A percentile compares a stretch with the other conserved stretches of the same genome.
Evolutionary conservation across 2,329 filamentous ascomycete species (phyloP).

Genomic region (Fusarium sacchari): DNA sequence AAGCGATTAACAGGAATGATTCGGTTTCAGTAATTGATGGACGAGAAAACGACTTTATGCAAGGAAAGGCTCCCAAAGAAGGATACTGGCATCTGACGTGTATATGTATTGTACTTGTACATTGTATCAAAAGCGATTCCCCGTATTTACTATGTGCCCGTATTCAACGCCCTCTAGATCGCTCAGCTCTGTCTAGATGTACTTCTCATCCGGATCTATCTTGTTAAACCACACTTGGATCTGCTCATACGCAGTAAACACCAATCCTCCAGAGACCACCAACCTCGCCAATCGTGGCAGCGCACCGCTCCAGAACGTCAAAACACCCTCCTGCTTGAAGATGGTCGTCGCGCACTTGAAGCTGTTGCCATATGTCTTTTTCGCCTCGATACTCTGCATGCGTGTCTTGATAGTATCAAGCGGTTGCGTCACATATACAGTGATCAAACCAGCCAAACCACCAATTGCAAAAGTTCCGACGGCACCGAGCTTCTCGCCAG

Average conservation of each 20-base stretch:
- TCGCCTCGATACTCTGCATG: constrained; percentile 96
- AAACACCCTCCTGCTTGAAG: constrained; percentile 85
- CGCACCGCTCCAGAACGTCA: constrained; percentile 95
- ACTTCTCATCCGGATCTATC: constrained; percentile 84
- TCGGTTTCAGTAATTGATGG: constrained; percentile 59
- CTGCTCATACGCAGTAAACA: constrained; percentile 97
- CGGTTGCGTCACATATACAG: constrained; percentile 79
- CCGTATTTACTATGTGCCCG: constrained; percentile 5
- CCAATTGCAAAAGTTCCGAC: constrained; percentile 91
- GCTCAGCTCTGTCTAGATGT: constrained; percentile 66
- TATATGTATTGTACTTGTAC: constrained; percentile 42
- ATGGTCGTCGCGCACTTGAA: constrained; percentile 85
- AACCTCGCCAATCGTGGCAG: constrained; percentile 84
- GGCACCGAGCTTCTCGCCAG: constrained; percentile 92
- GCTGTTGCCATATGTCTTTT: constrained; percentile 84
- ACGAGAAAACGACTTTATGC: constrained; percentile 14
- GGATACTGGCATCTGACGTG: constrained; percentile 29
- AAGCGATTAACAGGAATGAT: constrained; percentile 69
- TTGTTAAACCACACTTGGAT: constrained; percentile 82
- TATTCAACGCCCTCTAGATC: constrained; percentile 24
- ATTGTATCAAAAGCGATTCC: constrained; percentile 42
- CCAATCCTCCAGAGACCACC: constrained; percentile 93
- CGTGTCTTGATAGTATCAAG: constrained; percentile 96
- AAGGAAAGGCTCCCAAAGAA: constrained; percentile 31
- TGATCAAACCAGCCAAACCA: constrained; percentile 87